A percentile compares a stretch with the other conserved stretches of the same genome.
These are phyloP conservation scores for Solanum aculeatissimum DNA, from an alignment of 305 asterid species.

Conservation along the genomic window DNA sequence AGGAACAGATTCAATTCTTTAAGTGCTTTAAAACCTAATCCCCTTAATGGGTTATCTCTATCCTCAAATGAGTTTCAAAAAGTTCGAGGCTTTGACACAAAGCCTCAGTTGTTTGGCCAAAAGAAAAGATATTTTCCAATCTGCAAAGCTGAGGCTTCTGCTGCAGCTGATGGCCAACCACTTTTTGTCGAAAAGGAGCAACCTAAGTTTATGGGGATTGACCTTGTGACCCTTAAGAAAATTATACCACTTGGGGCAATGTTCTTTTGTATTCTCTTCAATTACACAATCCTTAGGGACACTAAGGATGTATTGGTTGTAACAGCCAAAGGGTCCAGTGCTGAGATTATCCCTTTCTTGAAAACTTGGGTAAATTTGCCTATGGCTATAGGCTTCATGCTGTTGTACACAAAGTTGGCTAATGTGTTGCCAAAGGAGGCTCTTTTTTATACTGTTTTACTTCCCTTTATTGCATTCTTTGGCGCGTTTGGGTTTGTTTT, in stretches of 20 bases:
- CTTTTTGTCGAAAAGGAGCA: constrained; percentile 30
- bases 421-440: constrained; percentile 85
- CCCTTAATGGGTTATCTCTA: constrained; percentile 18
- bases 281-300: constrained; percentile 88
- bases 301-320: constrained; percentile 97
- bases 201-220: constrained; percentile 70
- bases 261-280: constrained; percentile 91
- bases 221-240: constrained; percentile 64
- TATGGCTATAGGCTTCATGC: constrained; percentile 93
- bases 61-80: constrained; percentile 32
- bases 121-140: constrained; percentile 21
- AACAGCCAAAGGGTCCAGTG: constrained; percentile 96
- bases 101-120: constrained; percentile 23
- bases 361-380: constrained; percentile 99
- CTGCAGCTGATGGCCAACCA: constrained; percentile 53
- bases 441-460: constrained; percentile 68
- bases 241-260: constrained; percentile 87
- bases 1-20: constrained; percentile 48
- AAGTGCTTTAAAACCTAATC: constrained; percentile 27
- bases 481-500: constrained; percentile 93
- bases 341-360: constrained; percentile 97
- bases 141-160: constrained; percentile 49
- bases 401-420: constrained; percentile 72
- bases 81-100: constrained; percentile 31
- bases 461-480: constrained; percentile 86